Evolutionary conservation across 2,329 filamentous ascomycete species (phyloP), one percentile per base, ranked within the genome.

Genomic region (Incumbomyces delicatus): DNA sequence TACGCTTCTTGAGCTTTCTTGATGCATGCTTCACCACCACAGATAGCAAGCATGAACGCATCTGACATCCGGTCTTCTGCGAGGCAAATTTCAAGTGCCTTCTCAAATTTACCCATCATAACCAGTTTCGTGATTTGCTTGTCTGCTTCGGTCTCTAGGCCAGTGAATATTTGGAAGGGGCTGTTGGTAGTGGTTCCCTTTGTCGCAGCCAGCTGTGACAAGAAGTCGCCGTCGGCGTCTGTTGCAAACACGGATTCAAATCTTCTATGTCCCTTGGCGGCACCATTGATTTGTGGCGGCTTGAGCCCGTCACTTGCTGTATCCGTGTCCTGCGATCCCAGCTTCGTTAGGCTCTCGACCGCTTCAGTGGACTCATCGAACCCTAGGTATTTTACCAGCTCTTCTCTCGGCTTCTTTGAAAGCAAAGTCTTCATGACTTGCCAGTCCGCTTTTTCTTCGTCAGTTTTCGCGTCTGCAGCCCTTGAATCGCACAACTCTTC

Each of bases 31-130:
- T 94, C 87, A 41, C 90, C 92, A 49, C 92, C 89, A 59, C 89
- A 96, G 59, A 96, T 95, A 39, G 94, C 92, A 61, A 98, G 90
- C 72, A 98, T 87, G 67, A 98, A 95, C 33, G 92, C 92, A 68
- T 98, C 92, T 0, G 92, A 92, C 63, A 96, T 81, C 44, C 89
- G 81, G 54, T 94, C 81, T 64, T 95, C 87, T 59, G 86, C 81
- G 13, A 98, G 70, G 58, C 88, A 95, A 43, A 95, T 79, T 47
- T 94, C 85, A 48, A 94, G 82, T 14, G 92, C 92, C 62, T 85
- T 85, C 48, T 89, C 81, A 59, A 98, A 98, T 53, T 94, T 79
- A 6, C 92, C 92, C 8, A 96, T 74, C 70, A 96, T 85, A 49
- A 98, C 69, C 29, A 90, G 85, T 58, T 80, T 83, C 3, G 92